Conservation (phyloP, 2,329 filamentous ascomycete genomes). For the Ophiostoma ips region DNA sequence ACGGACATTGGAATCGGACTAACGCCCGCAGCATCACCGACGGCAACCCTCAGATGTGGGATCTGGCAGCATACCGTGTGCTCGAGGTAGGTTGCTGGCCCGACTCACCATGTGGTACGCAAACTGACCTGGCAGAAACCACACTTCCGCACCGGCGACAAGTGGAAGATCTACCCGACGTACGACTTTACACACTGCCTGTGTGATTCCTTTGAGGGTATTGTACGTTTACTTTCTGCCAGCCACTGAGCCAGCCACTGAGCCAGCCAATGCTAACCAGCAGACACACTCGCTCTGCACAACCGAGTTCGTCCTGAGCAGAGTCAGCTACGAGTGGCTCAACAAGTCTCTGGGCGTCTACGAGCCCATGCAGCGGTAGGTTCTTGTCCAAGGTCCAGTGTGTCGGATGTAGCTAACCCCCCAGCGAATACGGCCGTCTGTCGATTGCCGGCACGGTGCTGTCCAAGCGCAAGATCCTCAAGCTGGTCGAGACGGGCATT, state of each 20-base stretch:
- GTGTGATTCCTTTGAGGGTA: conserved; percentile 82
- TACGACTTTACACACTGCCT: conserved; percentile 90
- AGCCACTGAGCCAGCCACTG: too few relatives aligned
- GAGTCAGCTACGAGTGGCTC: conserved; percentile 75
- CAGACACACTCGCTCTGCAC: conserved; percentile 50
- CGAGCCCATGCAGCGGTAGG: conserved; percentile 69
- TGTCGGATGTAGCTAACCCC: background rate
- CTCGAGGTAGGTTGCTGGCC: conserved; percentile 27
- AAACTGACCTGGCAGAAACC: conserved; percentile 25
- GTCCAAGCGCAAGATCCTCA: conserved; percentile 72
- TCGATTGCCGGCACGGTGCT: conserved; percentile 76
- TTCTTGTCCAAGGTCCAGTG: background rate
- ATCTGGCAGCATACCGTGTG: conserved; percentile 80
- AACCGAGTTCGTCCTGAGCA: conserved; percentile 47
- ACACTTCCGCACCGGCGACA: conserved; percentile 66
- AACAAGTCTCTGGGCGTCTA: conserved; percentile 72
- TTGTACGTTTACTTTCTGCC: conserved; percentile 24
- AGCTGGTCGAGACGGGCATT: conserved; percentile 59
- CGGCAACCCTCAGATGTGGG: conserved; percentile 50
- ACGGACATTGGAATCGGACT: too few relatives aligned
- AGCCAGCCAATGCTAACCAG: background rate
- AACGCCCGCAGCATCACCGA: conserved; percentile 7
- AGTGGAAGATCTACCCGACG: conserved; percentile 90
- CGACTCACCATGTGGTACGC: too few relatives aligned
- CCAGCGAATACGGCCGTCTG: conserved; percentile 48